These are phyloP conservation scores for Mytilinidion resinicola DNA, from an alignment of 495 filamentous ascomycete species.

Conservation along the genomic window DNA sequence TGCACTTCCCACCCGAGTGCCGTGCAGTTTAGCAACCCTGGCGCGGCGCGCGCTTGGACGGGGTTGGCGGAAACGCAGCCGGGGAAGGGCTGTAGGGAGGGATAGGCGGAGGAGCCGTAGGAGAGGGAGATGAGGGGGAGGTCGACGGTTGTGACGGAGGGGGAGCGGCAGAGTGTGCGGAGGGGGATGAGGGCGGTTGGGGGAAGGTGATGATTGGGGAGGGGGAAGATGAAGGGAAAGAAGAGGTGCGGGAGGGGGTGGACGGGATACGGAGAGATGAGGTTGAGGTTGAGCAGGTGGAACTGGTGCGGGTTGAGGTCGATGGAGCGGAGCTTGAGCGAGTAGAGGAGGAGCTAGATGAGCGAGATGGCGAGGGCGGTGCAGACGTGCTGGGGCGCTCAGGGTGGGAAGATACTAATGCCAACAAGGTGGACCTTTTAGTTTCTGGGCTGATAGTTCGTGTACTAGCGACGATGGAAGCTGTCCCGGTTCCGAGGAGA, in stretches of 20 bases:
- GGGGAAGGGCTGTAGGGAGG: constrained; percentile 36
- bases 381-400: no score
- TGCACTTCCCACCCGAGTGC: constrained; percentile 51
- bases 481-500: no score
- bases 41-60: constrained; percentile 12
- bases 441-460: no score
- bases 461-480: no score
- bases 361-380: no score
- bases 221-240: not conserved
- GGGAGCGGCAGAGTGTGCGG: not conserved
- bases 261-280: not conserved
- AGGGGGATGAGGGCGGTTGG: constrained; percentile 2
- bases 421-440: no score
- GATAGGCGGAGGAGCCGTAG: constrained; percentile 30
- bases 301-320: no score
- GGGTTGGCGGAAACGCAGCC: constrained; percentile 22
- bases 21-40: constrained; percentile 43
- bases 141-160: constrained; percentile 31
- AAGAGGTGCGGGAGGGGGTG: not conserved
- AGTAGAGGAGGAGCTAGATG: no score
- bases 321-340: no score
- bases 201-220: not conserved
- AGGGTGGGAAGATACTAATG: no score
- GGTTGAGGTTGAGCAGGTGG: not conserved
- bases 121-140: constrained; percentile 48